Evolutionary conservation across 768 basidiomycete species (phyloP), one percentile per base, ranked within the genome.

Genomic region (Kwoniella sp.): DNA sequence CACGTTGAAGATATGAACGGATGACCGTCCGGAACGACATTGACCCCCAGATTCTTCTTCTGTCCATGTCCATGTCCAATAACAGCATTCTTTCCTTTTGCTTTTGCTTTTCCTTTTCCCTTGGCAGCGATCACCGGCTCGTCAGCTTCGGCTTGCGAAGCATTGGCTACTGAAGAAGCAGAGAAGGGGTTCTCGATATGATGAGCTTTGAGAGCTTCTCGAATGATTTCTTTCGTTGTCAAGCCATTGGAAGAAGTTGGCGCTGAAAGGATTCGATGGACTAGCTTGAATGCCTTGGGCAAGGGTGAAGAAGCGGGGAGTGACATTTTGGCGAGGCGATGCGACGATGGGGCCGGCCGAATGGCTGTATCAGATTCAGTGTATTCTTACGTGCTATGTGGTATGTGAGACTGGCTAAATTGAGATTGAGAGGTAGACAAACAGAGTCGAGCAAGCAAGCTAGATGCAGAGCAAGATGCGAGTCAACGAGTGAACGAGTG

Each of bases 1-100:
- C 58, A 75, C 73, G 58, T 57, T 4, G 67, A 61, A n/a, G 71
- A 72, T 6, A 70, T 48, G 37, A 72, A 75, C 29, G 71, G 71
- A 60, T 75, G 73, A 7, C 64, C 69, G 17, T 64, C 63, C 12
- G 73, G 73, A 8, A 72, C 63, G 12, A 49, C 52, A 55, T 58
- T 63, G 0, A 58, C 36, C 15, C 53, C 50, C 40, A 44, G 17
- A 19, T 44, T 44, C 50, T 51, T 51, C 26, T 49, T 49, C 40
- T 19, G 26, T 65, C 64, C 26, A 51, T 9, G 54, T 24, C 8
- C 33, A 13, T 15, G 24, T 24, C n/a, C 30, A 19, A 55, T 22
- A n/a, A 58, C 62, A 19, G 24, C 29, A 27, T 51, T 57, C 19
- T 51, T 57, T 21, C 36, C 59, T 27, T 62, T 62, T 52, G 24